These are phyloP conservation scores for Colletotrichum horii DNA, from an alignment of 2,329 filamentous ascomycete species.

Conservation along the genomic window DNA sequence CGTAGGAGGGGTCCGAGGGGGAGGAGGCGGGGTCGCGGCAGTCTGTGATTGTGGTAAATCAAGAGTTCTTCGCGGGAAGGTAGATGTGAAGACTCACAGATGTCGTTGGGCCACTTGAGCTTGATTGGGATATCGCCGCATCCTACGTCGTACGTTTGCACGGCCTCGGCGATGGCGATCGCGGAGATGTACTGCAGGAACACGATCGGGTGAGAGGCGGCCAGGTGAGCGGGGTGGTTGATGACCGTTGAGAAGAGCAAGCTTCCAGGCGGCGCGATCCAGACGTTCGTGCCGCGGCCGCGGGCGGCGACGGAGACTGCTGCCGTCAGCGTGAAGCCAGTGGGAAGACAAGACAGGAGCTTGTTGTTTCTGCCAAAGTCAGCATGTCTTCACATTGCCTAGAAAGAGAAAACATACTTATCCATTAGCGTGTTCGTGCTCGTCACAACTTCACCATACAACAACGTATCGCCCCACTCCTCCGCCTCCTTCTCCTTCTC, in stretches of 20 bases:
- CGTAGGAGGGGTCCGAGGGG: slow-evolving; percentile 58
- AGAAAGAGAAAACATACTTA: slow-evolving; percentile 58
- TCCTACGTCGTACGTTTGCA: slow-evolving; percentile 78
- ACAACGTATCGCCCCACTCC: slow-evolving; percentile 76
- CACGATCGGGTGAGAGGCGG: slow-evolving; percentile 77
- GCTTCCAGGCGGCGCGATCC: slow-evolving; percentile 87
- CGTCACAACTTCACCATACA: slow-evolving; percentile 92
- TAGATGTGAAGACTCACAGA: slow-evolving; percentile 60
- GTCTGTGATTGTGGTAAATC: slow-evolving; percentile 44
- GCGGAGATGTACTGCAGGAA: slow-evolving; percentile 95
- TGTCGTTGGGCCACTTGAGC: slow-evolving; percentile 98
- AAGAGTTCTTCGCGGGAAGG: background rate
- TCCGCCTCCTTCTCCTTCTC: slow-evolving; percentile 57
- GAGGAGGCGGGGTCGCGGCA: slow-evolving; percentile 67
- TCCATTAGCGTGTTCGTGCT: slow-evolving; percentile 94
- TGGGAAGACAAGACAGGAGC: slow-evolving; percentile 76
- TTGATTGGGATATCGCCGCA: slow-evolving; percentile 81
- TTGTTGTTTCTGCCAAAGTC: slow-evolving; percentile 68
- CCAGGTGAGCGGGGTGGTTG: slow-evolving; percentile 78
- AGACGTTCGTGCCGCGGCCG: slow-evolving; percentile 90
- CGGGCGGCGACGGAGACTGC: slow-evolving; percentile 88
- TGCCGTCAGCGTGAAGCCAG: slow-evolving; percentile 86
- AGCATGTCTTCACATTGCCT: background rate
- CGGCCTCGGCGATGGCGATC: slow-evolving; percentile 83
- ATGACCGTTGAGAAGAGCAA: slow-evolving; percentile 90